A percentile compares a stretch with the other conserved stretches of the same genome.
These are phyloP conservation scores for Agarophyton chilense DNA, from an alignment of 23 red algal species.

Conservation along the genomic window DNA sequence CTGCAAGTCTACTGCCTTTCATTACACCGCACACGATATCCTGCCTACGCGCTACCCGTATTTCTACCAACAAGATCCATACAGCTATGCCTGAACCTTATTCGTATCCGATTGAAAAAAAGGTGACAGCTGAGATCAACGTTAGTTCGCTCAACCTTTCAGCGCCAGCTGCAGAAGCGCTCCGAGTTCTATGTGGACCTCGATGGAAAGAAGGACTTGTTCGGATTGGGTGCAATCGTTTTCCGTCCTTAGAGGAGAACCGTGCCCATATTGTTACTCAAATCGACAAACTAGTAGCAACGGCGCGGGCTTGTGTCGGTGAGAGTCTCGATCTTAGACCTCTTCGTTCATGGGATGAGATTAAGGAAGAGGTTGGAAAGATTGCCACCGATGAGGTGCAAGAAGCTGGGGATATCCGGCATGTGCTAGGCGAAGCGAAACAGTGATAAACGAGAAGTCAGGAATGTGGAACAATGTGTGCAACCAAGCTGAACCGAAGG, in stretches of 20 bases:
- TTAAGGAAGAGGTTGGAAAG: constrained; percentile 31
- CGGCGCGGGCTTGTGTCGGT: constrained; percentile 39
- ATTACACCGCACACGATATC: constrained; percentile 64
- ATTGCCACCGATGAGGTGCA: constrained; percentile 36
- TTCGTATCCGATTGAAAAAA: constrained; percentile 54
- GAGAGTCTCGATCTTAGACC: constrained; percentile 32
- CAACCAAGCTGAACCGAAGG: neutral
- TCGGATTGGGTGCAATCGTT: constrained; percentile 28
- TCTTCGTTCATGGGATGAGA: constrained; percentile 48
- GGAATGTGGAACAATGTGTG: neutral
- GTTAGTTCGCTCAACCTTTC: constrained; percentile 14
- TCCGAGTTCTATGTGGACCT: constrained; percentile 22
- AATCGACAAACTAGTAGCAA: constrained; percentile 35
- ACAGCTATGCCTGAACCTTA: constrained; percentile 9
- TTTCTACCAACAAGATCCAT: constrained; percentile 45
- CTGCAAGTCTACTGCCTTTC: constrained; percentile 22
- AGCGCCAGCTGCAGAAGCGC: constrained; percentile 44
- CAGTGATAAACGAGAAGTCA: neutral
- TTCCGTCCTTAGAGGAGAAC: constrained; percentile 64
- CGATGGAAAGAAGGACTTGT: constrained; percentile 23
- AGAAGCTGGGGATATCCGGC: constrained; percentile 27
- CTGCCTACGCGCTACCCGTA: constrained; percentile 46
- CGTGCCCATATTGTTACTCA: constrained; percentile 19
- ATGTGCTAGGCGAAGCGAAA: constrained; percentile 48
- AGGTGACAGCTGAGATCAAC: constrained; percentile 40